Percentiles rank a stretch among this genome's conserved stretches.
These are phyloP conservation scores for Elsinoe australis DNA, from an alignment of 2,329 filamentous ascomycete species.

Conservation along the genomic window DNA sequence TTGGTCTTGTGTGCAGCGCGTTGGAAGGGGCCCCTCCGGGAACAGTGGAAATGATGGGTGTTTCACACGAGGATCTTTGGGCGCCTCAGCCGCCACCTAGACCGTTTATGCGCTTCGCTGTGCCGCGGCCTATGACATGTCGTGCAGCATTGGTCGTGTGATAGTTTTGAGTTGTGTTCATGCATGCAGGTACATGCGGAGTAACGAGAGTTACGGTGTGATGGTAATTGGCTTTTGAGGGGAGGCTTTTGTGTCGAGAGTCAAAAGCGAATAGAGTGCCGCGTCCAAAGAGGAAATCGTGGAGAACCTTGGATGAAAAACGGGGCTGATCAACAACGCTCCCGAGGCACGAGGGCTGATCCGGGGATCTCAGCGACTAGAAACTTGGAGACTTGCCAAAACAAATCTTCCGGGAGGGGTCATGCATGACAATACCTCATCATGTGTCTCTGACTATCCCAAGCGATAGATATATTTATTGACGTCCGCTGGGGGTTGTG, in stretches of 20 bases:
- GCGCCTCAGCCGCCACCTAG: background rate
- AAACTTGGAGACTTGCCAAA: too few relatives aligned
- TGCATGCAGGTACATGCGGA: conserved; percentile 9
- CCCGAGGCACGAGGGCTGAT: conserved; percentile 1
- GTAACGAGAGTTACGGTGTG: background rate
- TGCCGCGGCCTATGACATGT: background rate
- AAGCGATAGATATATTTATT: too few relatives aligned
- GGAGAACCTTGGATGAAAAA: background rate
- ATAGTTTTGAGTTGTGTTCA: background rate
- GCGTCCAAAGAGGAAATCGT: conserved; percentile 9
- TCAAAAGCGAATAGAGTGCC: background rate
- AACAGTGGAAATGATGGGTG: conserved; percentile 4
- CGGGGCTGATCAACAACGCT: background rate
- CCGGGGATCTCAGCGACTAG: too few relatives aligned
- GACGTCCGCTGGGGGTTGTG: too few relatives aligned
- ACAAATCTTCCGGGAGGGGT: too few relatives aligned
- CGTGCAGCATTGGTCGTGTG: background rate
- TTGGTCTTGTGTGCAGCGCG: too few relatives aligned
- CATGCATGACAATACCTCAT: too few relatives aligned
- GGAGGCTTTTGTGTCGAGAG: background rate
- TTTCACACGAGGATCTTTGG: conserved; percentile 5
- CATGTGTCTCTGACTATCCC: too few relatives aligned
- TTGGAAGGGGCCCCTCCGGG: too few relatives aligned
- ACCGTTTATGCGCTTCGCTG: background rate
- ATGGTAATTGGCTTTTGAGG: conserved; percentile 2